Percentiles rank a stretch among this genome's conserved stretches.
phyloP scores from a whole-genome alignment of 1,139 yeast species.

The Kurtzmaniella quercitrusa region DNA sequence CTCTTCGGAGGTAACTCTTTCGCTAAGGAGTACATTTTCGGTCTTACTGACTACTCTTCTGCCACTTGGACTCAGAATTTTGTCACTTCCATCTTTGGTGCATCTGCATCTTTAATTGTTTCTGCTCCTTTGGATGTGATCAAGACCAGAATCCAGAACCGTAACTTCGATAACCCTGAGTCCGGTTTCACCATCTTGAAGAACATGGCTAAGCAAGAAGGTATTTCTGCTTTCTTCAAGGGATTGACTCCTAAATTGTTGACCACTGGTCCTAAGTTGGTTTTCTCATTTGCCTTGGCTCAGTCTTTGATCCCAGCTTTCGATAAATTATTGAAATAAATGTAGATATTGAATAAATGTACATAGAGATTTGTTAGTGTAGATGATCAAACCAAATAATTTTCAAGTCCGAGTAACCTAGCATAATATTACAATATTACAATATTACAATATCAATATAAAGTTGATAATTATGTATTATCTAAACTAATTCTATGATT shows the following conservation, averaged over 20 bases:
- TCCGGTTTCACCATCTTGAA: constrained; percentile 88
- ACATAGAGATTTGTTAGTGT: constrained; percentile 1
- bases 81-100: constrained; percentile 95
- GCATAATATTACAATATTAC: too few species aligned
- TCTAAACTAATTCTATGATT: too few species aligned
- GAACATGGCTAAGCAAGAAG: constrained; percentile 90
- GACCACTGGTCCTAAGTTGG: constrained; percentile 97
- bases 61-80: constrained; percentile 97
- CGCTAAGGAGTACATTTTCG: constrained; percentile 93
- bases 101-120: constrained; percentile 93
- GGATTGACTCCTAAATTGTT: constrained; percentile 94
- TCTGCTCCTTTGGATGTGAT: constrained; percentile 98
- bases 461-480: too few species aligned
- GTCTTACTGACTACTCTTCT: constrained; percentile 75
- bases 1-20: constrained; percentile 98
- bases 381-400: not conserved
- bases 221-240: constrained; percentile 87
- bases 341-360: too few species aligned
- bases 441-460: too few species aligned
- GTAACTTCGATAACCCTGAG: constrained; percentile 93
- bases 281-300: constrained; percentile 93
- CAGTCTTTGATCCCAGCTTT: constrained; percentile 95
- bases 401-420: too few species aligned
- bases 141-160: constrained; percentile 97
- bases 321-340: constrained; percentile 54